Evolutionary conservation across 2,329 filamentous ascomycete genomes (phyloP).

Genomic region (Fusarium guadeloupense): DNA sequence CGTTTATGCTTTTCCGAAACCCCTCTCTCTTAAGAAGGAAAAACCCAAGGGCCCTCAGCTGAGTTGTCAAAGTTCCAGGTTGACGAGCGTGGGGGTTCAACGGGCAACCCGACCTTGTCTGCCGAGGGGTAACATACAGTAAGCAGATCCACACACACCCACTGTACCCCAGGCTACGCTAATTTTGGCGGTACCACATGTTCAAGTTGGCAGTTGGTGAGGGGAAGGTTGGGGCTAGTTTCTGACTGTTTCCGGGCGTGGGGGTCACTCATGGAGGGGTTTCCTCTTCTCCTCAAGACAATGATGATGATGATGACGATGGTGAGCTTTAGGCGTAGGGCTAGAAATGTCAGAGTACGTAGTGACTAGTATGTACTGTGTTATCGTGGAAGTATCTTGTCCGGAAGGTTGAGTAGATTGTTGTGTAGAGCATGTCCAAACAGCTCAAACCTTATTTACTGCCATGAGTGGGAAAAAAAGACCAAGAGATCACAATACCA

Average conservation of each 20-base stretch:
- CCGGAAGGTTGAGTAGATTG: no score
- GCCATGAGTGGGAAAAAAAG: no score
- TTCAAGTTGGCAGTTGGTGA: neutral
- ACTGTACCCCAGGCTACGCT: neutral
- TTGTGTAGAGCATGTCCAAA: no score
- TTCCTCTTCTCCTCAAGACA: no score
- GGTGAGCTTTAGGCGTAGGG: neutral
- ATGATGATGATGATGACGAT: neutral
- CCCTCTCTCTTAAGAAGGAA: constrained; percentile 7
- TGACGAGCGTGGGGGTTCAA: constrained; percentile 1
- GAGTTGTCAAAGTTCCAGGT: no score
- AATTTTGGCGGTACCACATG: neutral
- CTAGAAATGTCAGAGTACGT: neutral
- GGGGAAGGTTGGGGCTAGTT: neutral
- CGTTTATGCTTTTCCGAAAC: neutral
- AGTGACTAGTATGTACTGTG: neutral
- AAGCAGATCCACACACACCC: neutral
- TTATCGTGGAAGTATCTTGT: no score
- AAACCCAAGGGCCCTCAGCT: no score
- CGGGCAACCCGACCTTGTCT: neutral
- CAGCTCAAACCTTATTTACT: no score
- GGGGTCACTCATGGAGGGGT: neutral
- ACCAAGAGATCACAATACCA: no score
- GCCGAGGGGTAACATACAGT: neutral
- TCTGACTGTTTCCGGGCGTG: neutral